These are phyloP conservation scores for Styphnolobium japonicum DNA, from an alignment of 306 rosid genomes.

Conservation along the genomic window DNA sequence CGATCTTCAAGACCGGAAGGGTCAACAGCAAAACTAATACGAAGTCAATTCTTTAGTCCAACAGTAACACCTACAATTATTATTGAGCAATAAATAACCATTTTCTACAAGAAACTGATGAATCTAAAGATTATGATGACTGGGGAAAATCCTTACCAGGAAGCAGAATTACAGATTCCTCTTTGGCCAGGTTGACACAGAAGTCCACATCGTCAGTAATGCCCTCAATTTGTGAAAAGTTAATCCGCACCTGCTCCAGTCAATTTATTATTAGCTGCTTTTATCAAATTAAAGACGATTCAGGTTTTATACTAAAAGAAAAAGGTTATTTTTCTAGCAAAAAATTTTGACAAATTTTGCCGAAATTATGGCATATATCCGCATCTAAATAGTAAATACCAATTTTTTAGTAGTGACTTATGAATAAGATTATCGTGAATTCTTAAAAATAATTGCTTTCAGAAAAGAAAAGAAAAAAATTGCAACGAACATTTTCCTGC, in stretches of 20 bases:
- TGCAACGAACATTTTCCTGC: no score
- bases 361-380: no score
- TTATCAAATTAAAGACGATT: background rate
- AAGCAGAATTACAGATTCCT: constrained; percentile 47
- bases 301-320: no score
- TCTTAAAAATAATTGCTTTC: no score
- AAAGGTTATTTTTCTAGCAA: background rate
- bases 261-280: background rate
- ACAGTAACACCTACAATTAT: constrained; percentile 44
- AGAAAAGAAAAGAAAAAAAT: no score
- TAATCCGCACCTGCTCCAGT: constrained; percentile 35
- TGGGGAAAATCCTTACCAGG: constrained; percentile 35
- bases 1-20: constrained; percentile 37
- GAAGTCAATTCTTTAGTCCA: constrained; percentile 47
- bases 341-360: background rate
- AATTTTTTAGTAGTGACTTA: no score
- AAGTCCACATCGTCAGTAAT: constrained; percentile 47
- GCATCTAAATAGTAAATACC: no score
- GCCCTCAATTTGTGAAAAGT: constrained; percentile 33
- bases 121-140: background rate
- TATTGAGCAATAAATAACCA: background rate
- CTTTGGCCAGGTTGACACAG: constrained; percentile 45
- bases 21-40: constrained; percentile 35
- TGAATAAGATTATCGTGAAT: no score
- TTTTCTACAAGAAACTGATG: background rate